phyloP scores from a whole-genome alignment of 495 filamentous ascomycete species.

The Glarea lozoyensis region DNA sequence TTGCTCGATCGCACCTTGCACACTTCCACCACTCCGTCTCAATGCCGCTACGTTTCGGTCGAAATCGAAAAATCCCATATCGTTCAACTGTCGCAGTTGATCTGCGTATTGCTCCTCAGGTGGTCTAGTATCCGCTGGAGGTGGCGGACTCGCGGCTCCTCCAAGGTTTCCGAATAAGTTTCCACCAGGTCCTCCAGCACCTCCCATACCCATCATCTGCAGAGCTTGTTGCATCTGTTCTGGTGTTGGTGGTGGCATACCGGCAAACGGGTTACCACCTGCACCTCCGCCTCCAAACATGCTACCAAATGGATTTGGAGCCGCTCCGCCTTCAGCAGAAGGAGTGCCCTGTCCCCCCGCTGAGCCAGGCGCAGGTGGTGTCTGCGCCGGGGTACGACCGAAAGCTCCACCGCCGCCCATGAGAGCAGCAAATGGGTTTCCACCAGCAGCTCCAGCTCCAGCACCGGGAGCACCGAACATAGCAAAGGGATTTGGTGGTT shows the following conservation, averaged over 20 bases:
- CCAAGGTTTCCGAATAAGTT: constrained; percentile 1
- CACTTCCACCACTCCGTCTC: constrained; percentile 82
- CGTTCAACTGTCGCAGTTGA: constrained; percentile 88
- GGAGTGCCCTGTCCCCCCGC: constrained; percentile 4
- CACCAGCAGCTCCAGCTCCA: constrained; percentile 23
- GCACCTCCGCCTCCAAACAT: constrained; percentile 23
- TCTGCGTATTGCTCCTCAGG: constrained; percentile 90
- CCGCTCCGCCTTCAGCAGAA: background rate
- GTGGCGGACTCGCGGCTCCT: constrained; percentile 30
- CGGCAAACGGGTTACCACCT: constrained; percentile 29
- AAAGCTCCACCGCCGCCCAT: constrained; percentile 32
- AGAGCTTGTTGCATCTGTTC: constrained; percentile 30
- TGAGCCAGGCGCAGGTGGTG: constrained; percentile 26
- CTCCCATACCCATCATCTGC: constrained; percentile 31
- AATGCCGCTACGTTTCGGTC: constrained; percentile 86
- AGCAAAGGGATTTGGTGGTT: constrained; percentile 24
- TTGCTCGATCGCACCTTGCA: constrained; percentile 89
- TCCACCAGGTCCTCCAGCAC: constrained; percentile 6
- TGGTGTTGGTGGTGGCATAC: constrained; percentile 19
- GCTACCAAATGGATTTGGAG: constrained; percentile 21
- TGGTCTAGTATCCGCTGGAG: constrained; percentile 68
- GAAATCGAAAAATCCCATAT: constrained; percentile 99
- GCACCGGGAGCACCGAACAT: constrained; percentile 24
- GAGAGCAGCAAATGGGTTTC: constrained; percentile 67
- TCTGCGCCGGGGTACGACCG: constrained; percentile 23